Evolutionary conservation across 1,284 basidiomycete genomes (phyloP).

Genomic region (Phellinidium pouzarii): DNA sequence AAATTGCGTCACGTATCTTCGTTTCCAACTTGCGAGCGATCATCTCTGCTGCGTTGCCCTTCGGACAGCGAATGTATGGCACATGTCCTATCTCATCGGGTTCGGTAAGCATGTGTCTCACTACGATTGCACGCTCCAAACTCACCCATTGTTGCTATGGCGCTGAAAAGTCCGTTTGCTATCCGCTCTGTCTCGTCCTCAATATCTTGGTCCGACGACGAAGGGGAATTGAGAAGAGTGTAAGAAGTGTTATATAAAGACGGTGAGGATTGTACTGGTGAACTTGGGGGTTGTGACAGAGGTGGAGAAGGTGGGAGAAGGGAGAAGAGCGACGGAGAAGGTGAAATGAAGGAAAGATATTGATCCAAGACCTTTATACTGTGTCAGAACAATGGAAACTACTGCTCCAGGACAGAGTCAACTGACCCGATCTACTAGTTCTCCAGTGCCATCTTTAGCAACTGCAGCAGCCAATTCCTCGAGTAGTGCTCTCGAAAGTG

Average conservation of each 20-base stretch:
- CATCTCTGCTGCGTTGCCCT: constrained; percentile 98
- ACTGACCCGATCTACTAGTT: constrained; percentile 72
- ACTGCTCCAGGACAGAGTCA: not conserved
- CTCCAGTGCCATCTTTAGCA: constrained; percentile 79
- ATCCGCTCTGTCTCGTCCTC: constrained; percentile 93
- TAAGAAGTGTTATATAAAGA: constrained; percentile 51
- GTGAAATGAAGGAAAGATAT: constrained; percentile 94
- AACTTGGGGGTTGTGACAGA: constrained; percentile 28
- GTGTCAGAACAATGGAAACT: not conserved
- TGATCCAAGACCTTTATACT: constrained; percentile 77
- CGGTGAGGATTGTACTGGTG: constrained; percentile 30
- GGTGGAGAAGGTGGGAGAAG: constrained; percentile 54
- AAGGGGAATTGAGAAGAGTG: constrained; percentile 87
- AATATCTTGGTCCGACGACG: constrained; percentile 84
- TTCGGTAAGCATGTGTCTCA: not conserved
- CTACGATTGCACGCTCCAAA: constrained; percentile 8
- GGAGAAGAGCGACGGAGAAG: constrained; percentile 93
- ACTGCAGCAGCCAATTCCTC: constrained; percentile 92
- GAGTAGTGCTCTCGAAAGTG: constrained; percentile 79
- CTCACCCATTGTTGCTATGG: constrained; percentile 85
- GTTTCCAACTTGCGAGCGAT: constrained; percentile 92
- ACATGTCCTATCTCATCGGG: constrained; percentile 61
- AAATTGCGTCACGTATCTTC: constrained; percentile 88
- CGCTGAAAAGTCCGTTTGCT: constrained; percentile 87
- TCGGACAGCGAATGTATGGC: constrained; percentile 91